Evolutionary conservation across 192 early-diverging fungal species (phyloP).

Genomic region (Coemansia sp.): DNA sequence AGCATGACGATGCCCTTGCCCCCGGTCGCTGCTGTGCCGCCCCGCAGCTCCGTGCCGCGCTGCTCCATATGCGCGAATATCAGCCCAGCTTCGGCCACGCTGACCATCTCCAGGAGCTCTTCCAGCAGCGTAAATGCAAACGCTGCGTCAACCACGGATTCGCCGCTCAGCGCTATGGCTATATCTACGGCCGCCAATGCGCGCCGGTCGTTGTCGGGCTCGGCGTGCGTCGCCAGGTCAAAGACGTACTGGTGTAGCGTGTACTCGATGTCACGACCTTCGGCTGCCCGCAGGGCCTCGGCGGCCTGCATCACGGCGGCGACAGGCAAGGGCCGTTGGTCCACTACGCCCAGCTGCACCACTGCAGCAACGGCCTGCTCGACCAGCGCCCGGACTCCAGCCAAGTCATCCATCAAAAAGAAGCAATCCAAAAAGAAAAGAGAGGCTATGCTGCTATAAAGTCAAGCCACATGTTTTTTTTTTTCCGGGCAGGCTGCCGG

Average conservation of each 20-base stretch:
- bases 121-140: slow-evolving; percentile 37
- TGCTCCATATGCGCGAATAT: slow-evolving; percentile 43
- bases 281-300: no score
- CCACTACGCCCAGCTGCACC: no score
- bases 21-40: slow-evolving; percentile 63
- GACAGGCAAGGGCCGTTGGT: no score
- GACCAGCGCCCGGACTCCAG: no score
- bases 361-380: no score
- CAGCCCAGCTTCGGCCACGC: slow-evolving; percentile 1
- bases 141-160: slow-evolving; percentile 6
- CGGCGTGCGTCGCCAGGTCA: slow-evolving; percentile 10
- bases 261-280: slow-evolving; percentile 33
- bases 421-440: no score
- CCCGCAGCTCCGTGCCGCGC: slow-evolving; percentile 17
- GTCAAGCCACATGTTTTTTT: no score
- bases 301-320: no score
- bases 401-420: no score
- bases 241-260: slow-evolving; percentile 19
- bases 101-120: slow-evolving; percentile 40
- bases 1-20: slow-evolving; percentile 85
- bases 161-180: slow-evolving; percentile 21
- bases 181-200: slow-evolving; percentile 24
- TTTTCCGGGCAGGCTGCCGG: no score
- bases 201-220: neutral
- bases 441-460: no score